Evolutionary conservation across 441 rosid genomes (phyloP).

Genomic region (Mallotus japonicus): DNA sequence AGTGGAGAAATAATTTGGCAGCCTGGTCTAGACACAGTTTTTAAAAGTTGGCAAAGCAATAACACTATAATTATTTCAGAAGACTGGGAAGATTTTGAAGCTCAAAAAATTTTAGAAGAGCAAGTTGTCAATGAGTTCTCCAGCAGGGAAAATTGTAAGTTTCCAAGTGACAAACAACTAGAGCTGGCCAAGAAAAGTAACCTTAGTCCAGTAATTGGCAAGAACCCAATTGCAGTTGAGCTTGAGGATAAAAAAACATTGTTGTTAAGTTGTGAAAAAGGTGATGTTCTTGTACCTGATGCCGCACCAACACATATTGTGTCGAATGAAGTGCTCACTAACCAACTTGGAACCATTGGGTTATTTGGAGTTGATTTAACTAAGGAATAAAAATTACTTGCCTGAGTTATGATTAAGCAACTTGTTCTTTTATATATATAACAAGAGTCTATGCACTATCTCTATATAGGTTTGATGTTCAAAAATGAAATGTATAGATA

Average conservation of each 20-base stretch:
- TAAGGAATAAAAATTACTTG: constrained; percentile 3
- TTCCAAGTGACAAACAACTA: not conserved
- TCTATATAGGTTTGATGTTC: too few species aligned
- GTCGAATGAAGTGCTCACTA: not conserved
- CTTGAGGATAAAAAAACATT: too few species aligned
- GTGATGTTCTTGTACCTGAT: constrained; percentile 27
- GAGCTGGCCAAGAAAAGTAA: not conserved
- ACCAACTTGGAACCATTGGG: constrained; percentile 8
- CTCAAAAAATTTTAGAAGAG: constrained; percentile 30
- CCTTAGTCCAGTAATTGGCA: too few species aligned
- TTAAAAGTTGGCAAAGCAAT: constrained; percentile 41
- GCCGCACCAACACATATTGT: constrained; percentile 14
- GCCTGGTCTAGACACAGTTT: constrained; percentile 43
- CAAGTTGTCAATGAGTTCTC: constrained; percentile 12
- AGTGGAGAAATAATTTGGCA: constrained; percentile 40
- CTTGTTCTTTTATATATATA: constrained; percentile 1
- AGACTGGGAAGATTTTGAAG: constrained; percentile 45
- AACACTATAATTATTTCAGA: constrained; percentile 31
- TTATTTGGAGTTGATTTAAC: constrained; percentile 18
- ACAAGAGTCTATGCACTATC: not conserved
- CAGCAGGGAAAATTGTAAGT: not conserved
- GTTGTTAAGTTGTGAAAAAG: constrained; percentile 13
- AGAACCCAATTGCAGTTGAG: too few species aligned
- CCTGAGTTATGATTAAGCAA: not conserved
- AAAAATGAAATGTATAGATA: not conserved